These are phyloP conservation scores for Actinomortierella wolfii DNA, from an alignment of 371 early-diverging fungal genomes.

Conservation along the genomic window DNA sequence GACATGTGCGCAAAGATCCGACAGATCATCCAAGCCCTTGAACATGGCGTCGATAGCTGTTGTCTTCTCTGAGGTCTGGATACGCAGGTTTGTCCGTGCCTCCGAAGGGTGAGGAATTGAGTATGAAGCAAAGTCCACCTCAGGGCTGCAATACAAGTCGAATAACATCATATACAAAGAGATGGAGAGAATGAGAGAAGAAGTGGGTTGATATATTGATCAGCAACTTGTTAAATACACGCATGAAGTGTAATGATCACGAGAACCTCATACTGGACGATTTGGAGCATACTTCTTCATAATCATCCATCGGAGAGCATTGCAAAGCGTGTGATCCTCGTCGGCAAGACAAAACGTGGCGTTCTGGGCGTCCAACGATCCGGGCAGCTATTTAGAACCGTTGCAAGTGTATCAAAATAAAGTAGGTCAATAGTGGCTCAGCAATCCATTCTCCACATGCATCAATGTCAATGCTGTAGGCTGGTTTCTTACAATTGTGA, in stretches of 20 bases:
- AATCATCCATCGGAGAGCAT: slow-evolving; percentile 89
- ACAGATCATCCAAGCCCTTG: slow-evolving; percentile 86
- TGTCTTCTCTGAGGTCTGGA: slow-evolving; percentile 89
- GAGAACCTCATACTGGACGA: not conserved
- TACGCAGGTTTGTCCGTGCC: slow-evolving; percentile 89
- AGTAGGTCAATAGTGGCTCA: not conserved
- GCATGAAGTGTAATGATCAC: not conserved
- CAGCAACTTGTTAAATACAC: not conserved
- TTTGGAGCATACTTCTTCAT: slow-evolving; percentile 82
- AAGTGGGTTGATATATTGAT: not conserved
- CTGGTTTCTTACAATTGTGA: slow-evolving; percentile 55
- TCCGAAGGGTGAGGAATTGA: slow-evolving; percentile 99
- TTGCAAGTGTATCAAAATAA: not conserved
- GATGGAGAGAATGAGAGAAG: not conserved
- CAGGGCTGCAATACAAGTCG: slow-evolving; percentile 57
- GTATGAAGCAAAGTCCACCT: slow-evolving; percentile 98
- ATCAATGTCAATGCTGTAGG: not conserved
- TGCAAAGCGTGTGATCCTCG: slow-evolving; percentile 98
- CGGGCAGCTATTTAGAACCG: not conserved
- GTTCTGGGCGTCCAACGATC: slow-evolving; percentile 63
- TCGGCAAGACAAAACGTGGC: slow-evolving; percentile 88
- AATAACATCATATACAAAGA: not conserved
- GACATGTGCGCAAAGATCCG: slow-evolving; percentile 72
- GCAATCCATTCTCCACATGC: not conserved
- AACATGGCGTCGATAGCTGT: slow-evolving; percentile 85